Percentiles rank a stretch among this genome's conserved stretches.
Evolutionary conservation across 208 protist genomes (phyloP).

Genomic region (Trypanosoma grayi): DNA sequence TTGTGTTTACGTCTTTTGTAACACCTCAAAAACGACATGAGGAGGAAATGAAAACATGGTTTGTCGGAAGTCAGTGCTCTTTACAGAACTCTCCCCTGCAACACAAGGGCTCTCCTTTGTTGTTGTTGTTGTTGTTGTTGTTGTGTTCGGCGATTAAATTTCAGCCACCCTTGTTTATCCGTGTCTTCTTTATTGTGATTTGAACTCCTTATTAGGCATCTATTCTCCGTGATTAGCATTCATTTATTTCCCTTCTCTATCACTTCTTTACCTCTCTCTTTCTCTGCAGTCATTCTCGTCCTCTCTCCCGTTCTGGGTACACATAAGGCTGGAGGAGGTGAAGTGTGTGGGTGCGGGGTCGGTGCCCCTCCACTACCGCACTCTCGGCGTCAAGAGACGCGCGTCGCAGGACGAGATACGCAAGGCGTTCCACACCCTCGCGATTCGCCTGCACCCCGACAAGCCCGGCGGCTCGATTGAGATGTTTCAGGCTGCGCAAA

Average conservation of each 20-base stretch:
- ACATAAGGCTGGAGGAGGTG: no score
- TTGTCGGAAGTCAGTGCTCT: not conserved
- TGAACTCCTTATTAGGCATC: no score
- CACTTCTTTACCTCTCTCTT: conserved; percentile 2
- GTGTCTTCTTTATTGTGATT: no score
- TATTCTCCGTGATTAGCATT: not conserved
- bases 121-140: not conserved
- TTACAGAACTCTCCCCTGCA: not conserved
- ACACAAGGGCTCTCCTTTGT: not conserved
- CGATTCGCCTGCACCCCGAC: conserved; percentile 82
- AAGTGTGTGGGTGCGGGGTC: not conserved
- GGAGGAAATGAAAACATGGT: not conserved
- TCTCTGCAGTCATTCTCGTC: not conserved
- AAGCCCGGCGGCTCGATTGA: conserved; percentile 73
- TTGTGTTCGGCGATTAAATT: not conserved
- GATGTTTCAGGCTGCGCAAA: conserved; percentile 83
- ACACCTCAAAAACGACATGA: not conserved
- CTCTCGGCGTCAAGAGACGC: conserved; percentile 53
- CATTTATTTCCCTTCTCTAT: not conserved
- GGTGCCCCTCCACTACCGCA: conserved; percentile 51
- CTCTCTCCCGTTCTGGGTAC: no score
- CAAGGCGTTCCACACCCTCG: conserved; percentile 77
- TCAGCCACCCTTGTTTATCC: not conserved
- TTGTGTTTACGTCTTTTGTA: conserved; percentile 6
- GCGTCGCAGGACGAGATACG: conserved; percentile 83